Evolutionary conservation across 306 rosid genomes (phyloP).

Genomic region (Gynostemma pentaphyllum): DNA sequence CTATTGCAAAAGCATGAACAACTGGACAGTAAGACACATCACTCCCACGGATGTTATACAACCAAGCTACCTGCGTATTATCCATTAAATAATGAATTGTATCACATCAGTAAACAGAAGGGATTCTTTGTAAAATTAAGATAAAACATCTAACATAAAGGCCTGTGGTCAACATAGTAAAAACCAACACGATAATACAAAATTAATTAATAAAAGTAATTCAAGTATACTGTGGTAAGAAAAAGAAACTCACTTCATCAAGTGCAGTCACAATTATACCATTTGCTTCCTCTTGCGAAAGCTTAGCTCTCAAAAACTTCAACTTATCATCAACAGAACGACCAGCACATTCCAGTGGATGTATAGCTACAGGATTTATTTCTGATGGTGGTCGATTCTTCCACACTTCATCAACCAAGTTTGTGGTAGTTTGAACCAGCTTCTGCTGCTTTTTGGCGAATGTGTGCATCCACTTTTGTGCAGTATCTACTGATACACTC

Average conservation of each 20-base stretch:
- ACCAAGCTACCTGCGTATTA: constrained; percentile 82
- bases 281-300: constrained; percentile 38
- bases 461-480: constrained; percentile 71
- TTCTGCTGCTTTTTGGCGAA: constrained; percentile 63
- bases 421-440: constrained; percentile 61
- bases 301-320: constrained; percentile 57
- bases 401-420: constrained; percentile 97
- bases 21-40: constrained; percentile 92
- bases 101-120: neutral
- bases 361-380: constrained; percentile 51
- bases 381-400: constrained; percentile 45
- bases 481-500: constrained; percentile 79
- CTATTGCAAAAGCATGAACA: constrained; percentile 79
- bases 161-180: constrained; percentile 1
- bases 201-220: neutral
- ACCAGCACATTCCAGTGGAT: constrained; percentile 64
- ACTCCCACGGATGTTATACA: constrained; percentile 85
- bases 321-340: constrained; percentile 71
- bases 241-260: constrained; percentile 55
- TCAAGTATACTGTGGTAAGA: neutral
- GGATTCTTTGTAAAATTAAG: constrained; percentile 2
- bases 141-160: constrained; percentile 8
- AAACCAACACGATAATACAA: neutral
- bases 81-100: constrained; percentile 2
- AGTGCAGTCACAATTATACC: constrained; percentile 70